A percentile compares a stretch with the other conserved stretches of the same genome.
phyloP scores from a whole-genome alignment of 495 filamentous ascomycete species.

The Aeminium ludgeri region DNA sequence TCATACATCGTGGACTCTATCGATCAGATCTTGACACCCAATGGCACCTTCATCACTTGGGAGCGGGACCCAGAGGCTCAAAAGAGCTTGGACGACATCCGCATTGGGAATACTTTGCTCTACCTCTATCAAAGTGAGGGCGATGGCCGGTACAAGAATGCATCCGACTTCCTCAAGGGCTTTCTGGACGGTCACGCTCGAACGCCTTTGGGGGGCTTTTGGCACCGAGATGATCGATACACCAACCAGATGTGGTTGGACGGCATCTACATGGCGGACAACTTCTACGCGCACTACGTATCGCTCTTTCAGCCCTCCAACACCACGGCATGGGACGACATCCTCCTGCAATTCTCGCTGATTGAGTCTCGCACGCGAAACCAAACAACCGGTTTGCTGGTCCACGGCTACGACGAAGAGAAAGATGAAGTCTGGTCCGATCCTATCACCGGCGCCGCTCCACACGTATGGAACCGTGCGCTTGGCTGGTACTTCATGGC shows the following conservation, averaged over 20 bases:
- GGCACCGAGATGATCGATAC: constrained; percentile 12
- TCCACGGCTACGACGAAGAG: constrained; percentile 42
- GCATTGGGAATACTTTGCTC: constrained; percentile 32
- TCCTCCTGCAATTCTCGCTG: constrained; percentile 36
- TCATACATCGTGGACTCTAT: constrained; percentile 18
- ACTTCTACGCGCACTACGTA: constrained; percentile 16
- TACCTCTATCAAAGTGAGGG: constrained; percentile 22
- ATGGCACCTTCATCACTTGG: constrained; percentile 28
- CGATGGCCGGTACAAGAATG: constrained; percentile 7
- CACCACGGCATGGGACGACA: constrained; percentile 25
- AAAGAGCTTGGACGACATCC: constrained; percentile 35
- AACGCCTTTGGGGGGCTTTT: constrained; percentile 14
- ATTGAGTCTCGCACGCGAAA: constrained; percentile 32
- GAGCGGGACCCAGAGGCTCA: constrained; percentile 17
- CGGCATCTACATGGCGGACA: constrained; percentile 15
- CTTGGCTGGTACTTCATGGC: constrained; percentile 46
- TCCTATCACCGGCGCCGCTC: constrained; percentile 35
- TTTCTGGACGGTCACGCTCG: constrained; percentile 9
- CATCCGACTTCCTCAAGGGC: constrained; percentile 1
- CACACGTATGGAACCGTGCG: constrained; percentile 39
- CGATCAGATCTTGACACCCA: constrained; percentile 23
- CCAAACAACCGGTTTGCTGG: constrained; percentile 30
- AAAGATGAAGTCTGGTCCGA: constrained; percentile 39
- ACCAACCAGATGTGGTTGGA: constrained; percentile 18
- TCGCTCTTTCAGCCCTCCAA: constrained; percentile 9